Base-by-base conservation (phyloP, 345 rosid species). In the Populus tremula region DNA sequence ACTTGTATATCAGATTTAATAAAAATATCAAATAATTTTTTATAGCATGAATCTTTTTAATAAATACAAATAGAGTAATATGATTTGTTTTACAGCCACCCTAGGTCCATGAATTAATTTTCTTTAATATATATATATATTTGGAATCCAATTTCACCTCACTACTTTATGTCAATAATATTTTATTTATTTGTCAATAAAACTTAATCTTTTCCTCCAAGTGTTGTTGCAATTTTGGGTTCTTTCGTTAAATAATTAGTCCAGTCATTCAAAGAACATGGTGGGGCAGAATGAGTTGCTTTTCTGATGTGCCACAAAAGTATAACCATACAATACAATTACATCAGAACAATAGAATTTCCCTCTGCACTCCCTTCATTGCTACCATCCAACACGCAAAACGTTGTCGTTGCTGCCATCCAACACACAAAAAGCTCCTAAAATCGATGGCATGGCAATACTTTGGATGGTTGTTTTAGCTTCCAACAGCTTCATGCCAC, bases 221-320 rank as follows among this genome's bases (percentile, higher is more conserved):
- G 47, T 43, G 47, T 0, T 11, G 47, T 0, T 43, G 14, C 11
- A 43, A 23, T 8, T 54, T 45, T 47, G 47, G 65, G 27, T 63
- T 18, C 18, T 23, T 31, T 33, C 36, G 33, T 70, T 71, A 16
- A 64, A 77, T 72, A 12, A 50, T 78, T 65, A 29, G 18, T 16
- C 41, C 76, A 72, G 33, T 77, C 76, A 78, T 39, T 11, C 36
- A 73, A 66, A 4, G 53, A 16, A 62, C 53, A 47, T 1, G 53
- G 0, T 47, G 53, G 43, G 43, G 8, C 43, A 9, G 43, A 29
- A 41, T 12, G 27, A 72, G 33, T 54, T 45, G 50, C 62, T 67
- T 78, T 69, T 20, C 63, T 74, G 49, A 39, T 41, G 47, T 73
- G 69, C 73, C 38, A 20, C 71, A 70, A 45, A 70, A 17, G 21